These are phyloP conservation scores for Zalaria sp. DNA, from an alignment of 2,329 filamentous ascomycete species.

Conservation along the genomic window DNA sequence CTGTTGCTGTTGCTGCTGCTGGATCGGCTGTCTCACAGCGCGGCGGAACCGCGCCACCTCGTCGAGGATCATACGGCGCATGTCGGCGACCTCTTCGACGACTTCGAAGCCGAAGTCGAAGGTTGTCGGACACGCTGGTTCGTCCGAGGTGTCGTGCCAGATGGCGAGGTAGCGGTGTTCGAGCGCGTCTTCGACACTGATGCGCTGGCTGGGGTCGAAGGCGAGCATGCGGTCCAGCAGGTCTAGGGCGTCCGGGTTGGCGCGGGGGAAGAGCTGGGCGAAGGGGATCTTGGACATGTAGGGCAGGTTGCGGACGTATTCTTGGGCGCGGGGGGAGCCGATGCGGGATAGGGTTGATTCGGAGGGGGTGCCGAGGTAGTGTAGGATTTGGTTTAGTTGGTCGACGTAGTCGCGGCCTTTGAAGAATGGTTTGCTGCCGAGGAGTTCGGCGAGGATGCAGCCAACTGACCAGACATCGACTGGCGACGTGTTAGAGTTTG, in stretches of 20 bases:
- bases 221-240: slow-evolving; percentile 94
- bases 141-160: slow-evolving; percentile 96
- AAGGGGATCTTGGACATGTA: slow-evolving; percentile 92
- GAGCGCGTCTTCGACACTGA: slow-evolving; percentile 86
- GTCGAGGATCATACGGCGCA: slow-evolving; percentile 95
- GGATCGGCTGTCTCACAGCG: slow-evolving; percentile 25
- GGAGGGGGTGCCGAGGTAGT: slow-evolving; percentile 92
- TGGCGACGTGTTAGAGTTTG: slow-evolving; percentile 23
- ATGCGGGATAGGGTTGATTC: slow-evolving; percentile 90
- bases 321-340: slow-evolving; percentile 86
- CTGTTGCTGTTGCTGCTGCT: slow-evolving; percentile 26
- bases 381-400: slow-evolving; percentile 96
- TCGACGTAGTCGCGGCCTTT: slow-evolving; percentile 99
- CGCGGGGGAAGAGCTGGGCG: slow-evolving; percentile 75
- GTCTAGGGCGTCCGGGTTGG: slow-evolving; percentile 90
- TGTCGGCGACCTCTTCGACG: slow-evolving; percentile 86
- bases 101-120: slow-evolving; percentile 99
- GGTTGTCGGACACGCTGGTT: slow-evolving; percentile 80
- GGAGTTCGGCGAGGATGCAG: slow-evolving; percentile 89
- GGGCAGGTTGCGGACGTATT: slow-evolving; percentile 79
- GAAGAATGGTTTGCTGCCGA: slow-evolving; percentile 95
- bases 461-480: slow-evolving; percentile 99
- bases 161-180: slow-evolving; percentile 95
- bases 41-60: slow-evolving; percentile 78
- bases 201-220: slow-evolving; percentile 86